A percentile compares a stretch with the other conserved stretches of the same genome.
These are phyloP conservation scores for Alternaria ventricosa DNA, from an alignment of 2,329 filamentous ascomycete species.

Conservation along the genomic window DNA sequence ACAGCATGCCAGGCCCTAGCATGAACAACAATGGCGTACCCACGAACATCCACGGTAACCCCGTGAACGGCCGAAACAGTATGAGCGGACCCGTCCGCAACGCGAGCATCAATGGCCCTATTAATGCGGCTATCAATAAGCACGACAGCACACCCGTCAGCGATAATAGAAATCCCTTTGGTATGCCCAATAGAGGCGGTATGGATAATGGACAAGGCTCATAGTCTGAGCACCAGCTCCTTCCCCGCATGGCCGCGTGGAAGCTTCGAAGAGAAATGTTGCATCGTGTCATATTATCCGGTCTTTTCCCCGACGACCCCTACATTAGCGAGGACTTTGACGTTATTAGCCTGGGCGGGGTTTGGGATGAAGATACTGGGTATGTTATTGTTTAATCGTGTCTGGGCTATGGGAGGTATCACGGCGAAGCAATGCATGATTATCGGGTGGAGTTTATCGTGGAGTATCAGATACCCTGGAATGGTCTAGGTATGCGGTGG, in stretches of 20 bases:
- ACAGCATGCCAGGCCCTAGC: conserved; percentile 7
- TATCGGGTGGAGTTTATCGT: not conserved
- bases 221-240: not conserved
- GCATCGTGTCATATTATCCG: not conserved
- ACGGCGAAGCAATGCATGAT: not conserved
- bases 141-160: conserved; percentile 28
- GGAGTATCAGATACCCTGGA: not conserved
- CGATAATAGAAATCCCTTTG: conserved; percentile 23
- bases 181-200: not conserved
- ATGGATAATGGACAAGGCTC: conserved; percentile 11
- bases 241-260: not conserved
- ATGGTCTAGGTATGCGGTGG: not conserved
- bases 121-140: conserved; percentile 17
- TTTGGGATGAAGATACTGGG: not conserved
- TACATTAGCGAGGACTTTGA: not conserved
- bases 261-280: not conserved
- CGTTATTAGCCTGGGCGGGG: not conserved
- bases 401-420: not conserved
- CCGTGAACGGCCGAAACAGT: conserved; percentile 4
- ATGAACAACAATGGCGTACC: conserved; percentile 13
- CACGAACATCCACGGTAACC: conserved; percentile 10
- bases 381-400: not conserved
- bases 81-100: conserved; percentile 14
- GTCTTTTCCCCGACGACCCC: not conserved
- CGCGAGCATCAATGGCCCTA: conserved; percentile 15